Base-by-base conservation (phyloP, 2,329 filamentous ascomycete genomes). In the Fusarium oxysporum region DNA sequence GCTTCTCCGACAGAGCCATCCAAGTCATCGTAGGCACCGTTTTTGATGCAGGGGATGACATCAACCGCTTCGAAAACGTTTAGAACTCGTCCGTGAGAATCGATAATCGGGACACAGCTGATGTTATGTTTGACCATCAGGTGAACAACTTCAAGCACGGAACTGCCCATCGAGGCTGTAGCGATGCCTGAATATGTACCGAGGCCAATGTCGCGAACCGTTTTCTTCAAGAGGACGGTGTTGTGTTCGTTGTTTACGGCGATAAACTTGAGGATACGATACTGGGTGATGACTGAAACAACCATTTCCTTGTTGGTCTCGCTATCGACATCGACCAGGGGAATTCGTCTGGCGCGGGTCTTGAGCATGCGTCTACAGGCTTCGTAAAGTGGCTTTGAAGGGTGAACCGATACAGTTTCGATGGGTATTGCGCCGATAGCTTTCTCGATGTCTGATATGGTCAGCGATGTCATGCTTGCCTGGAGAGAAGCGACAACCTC, bases 1-100 rank as follows among this genome's bases (percentile, higher is more conserved):
- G 96, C 96, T 71, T 98, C 95, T 47, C 96, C 96, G 8, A 98
- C 93, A 11, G 89, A 93, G 25, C 95, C 89, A 67, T 92, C 91
- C 63, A 99, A 86, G 75, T 98, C 96, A 73, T 98, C 96, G 79
- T 98, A 98, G 40, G 91, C 91, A 25, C 95, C 95, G 28, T 94
- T 95, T 83, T 97, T 97, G 83, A 99, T 97, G 77, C 97, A 91
- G 0, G 95, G 92, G 76, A 99, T 97, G 68, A 99, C 95, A 82
- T 99, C 96, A 56, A 99, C 95, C 4, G 96, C 94, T 84, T 99
- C 97, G 78, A 99, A 99, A 16, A 98, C 95, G 79, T 99, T 99
- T 72, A 98, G 90, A 0, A 99, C 91, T 82, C 90, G 85, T 77
- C 88, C 86, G 41, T 94, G 90, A 54, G 89, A 88, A 78, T 98